These are phyloP conservation scores for Lentinula guzmanii DNA, from an alignment of 768 basidiomycete genomes.

Conservation along the genomic window DNA sequence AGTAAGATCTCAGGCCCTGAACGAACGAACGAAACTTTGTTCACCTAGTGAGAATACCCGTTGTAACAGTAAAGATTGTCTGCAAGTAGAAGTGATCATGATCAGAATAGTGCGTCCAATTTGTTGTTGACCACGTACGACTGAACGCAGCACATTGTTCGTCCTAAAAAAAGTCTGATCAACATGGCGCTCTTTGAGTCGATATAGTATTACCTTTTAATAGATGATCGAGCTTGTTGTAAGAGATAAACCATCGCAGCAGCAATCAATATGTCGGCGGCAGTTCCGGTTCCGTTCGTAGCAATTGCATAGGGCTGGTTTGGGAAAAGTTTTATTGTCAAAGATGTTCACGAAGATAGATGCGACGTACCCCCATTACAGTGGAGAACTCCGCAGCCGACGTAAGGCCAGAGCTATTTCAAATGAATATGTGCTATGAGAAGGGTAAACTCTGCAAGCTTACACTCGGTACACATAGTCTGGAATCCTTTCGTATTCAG, in stretches of 20 bases:
- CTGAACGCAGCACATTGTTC: background rate
- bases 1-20: background rate
- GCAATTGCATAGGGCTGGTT: background rate
- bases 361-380: background rate
- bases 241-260: background rate
- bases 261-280: background rate
- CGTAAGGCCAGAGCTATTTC: background rate
- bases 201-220: background rate
- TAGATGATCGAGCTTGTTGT: background rate
- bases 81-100: background rate
- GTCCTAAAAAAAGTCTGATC: background rate
- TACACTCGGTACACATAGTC: conserved; percentile 3
- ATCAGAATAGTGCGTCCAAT: no score
- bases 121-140: background rate
- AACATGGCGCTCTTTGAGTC: no score
- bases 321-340: background rate
- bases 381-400: background rate
- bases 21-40: no score
- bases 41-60: conserved; percentile 4
- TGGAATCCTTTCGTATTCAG: background rate
- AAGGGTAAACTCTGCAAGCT: background rate
- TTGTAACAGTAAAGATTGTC: conserved; percentile 4
- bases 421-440: background rate
- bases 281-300: background rate
- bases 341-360: background rate